Base-by-base conservation (phyloP, 441 rosid species). In the Gossypium davidsonii region DNA sequence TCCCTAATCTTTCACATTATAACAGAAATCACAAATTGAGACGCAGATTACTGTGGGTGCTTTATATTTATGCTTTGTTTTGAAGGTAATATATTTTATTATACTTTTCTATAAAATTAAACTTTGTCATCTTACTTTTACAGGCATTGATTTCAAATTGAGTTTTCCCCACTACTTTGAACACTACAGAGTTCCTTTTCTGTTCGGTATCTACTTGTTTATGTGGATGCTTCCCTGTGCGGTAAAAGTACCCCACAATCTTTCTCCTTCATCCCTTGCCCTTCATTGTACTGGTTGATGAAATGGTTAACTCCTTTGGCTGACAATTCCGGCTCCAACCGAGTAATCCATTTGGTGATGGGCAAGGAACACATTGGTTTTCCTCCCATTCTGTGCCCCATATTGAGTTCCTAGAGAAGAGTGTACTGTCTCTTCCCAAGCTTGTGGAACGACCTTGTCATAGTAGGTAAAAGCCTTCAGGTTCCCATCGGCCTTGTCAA, bases 201-300 rank as follows among this genome's bases (percentile, higher is more conserved):
- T 1, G 23, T 52, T 52, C 11, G 10, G 57, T 52, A 0, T 6
- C 57, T 1, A 34, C 39, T 34, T 2, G 8, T 34, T 6, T 94
- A 86, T 78, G 39, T 82, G 0, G 83, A 85, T 14, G 79, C 78
- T 28, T 80, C 86, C 15, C 70, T 77, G 28, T 82, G 37, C 37
- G 76, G 80, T 88, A 90, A 74, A 90, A 92, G 34, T 90, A 85
- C 1, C 97, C 95, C 86, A 48, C 98, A 89, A 1, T 73, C 81
- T 15, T 72, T 77, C 78, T 82, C 87, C 67, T 82, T 82, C 37
- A 76, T 3, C 23, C 81, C 79, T 1, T 77, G 70, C 3, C 93
- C 93, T 9, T 64, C 75, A 5, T 83, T 87, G 58, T 84, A 87
- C 73, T 84, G 88, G 46, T 82, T 77, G 81, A 71, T 70, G 69